These are phyloP conservation scores for Cryptococcus floricola DNA, from an alignment of 1,284 basidiomycete genomes.

Conservation along the genomic window DNA sequence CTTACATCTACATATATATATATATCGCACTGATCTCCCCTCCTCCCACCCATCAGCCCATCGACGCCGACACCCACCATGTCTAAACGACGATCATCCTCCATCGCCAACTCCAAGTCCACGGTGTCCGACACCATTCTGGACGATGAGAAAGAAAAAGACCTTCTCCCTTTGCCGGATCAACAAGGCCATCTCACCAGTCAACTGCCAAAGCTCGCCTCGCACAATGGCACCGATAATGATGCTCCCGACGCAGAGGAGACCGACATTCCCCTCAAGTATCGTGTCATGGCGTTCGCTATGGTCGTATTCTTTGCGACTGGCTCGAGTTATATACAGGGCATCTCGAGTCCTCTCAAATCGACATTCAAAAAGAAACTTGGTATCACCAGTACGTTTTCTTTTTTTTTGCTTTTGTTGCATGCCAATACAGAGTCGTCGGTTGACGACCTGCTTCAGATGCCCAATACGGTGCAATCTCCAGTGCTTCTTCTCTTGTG, in stretches of 20 bases:
- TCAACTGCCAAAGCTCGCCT: background rate
- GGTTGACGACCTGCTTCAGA: constrained; percentile 17
- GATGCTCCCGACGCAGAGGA: constrained; percentile 27
- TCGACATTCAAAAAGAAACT: constrained; percentile 41
- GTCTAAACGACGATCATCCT: too few species aligned
- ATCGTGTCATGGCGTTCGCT: constrained; percentile 24
- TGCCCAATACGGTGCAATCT: constrained; percentile 48
- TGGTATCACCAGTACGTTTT: constrained; percentile 42
- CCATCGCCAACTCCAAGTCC: background rate
- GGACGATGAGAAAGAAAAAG: background rate
- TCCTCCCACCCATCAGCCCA: too few species aligned
- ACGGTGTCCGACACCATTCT: background rate
- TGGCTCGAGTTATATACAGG: constrained; percentile 30
- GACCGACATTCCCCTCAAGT: constrained; percentile 12
- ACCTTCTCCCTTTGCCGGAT: background rate
- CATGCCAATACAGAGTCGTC: background rate
- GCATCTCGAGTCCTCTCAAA: constrained; percentile 43
- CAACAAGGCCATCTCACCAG: background rate
- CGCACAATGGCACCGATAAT: background rate
- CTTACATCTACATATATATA: too few species aligned
- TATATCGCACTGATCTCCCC: too few species aligned
- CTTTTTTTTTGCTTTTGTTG: background rate
- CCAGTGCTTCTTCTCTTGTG: constrained; percentile 45
- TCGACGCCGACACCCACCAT: too few species aligned
- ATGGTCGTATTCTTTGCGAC: constrained; percentile 40